Percentiles rank a stretch among this genome's conserved stretches.
phyloP scores from a whole-genome alignment of 305 asterid species.

The Fraxinus sp. region DNA sequence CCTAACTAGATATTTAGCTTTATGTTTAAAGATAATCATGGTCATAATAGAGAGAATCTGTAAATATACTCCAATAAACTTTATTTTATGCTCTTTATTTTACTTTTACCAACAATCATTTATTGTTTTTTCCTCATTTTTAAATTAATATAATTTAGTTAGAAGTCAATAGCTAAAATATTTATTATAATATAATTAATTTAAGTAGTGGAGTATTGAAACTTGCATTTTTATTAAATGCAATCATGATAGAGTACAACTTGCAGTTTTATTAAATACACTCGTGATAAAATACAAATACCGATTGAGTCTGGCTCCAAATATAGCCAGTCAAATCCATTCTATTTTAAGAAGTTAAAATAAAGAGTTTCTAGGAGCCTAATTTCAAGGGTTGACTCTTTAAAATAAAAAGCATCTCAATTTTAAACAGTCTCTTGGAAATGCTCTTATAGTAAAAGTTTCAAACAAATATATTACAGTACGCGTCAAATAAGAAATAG shows the following conservation, averaged over 20 bases:
- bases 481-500: neutral
- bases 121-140: neutral
- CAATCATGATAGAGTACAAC: neutral
- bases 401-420: neutral
- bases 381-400: neutral
- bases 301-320: neutral
- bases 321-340: neutral
- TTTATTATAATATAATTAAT: no score
- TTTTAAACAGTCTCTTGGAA: neutral
- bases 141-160: neutral
- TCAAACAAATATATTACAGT: neutral
- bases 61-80: neutral
- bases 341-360: neutral
- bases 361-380: neutral
- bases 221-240: neutral
- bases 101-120: neutral
- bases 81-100: neutral
- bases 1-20: neutral
- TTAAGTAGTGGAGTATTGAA: neutral
- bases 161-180: neutral
- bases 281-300: neutral
- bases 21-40: neutral
- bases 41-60: neutral
- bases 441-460: neutral
- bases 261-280: neutral